Base-by-base conservation (phyloP, 1,139 yeast genomes). In the Suhomyces yuchorum region DNA sequence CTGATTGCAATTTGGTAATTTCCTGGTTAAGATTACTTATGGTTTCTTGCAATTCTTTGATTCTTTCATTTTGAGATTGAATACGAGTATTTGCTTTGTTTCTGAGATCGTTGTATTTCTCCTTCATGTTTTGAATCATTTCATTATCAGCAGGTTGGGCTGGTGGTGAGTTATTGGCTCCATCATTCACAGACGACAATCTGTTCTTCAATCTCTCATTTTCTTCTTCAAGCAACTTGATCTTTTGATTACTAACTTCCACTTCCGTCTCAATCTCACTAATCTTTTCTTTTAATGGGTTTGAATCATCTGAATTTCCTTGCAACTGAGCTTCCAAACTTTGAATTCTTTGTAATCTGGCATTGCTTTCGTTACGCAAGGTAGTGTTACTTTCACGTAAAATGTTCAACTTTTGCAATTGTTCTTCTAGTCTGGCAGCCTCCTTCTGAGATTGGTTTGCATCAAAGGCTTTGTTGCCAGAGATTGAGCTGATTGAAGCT, bases 311-410 rank as follows among this genome's bases (percentile, higher is more conserved):
- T 5, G 56, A 44, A 4, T 59, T 39, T 1, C 47, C 36, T 9
- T 56, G 53, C 14, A 67, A 48, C 40, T 65, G 64, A 1, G 44
- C 51, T 43, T 65, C 62, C 46, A 71, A 60, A 8, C 53, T 55
- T 35, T 52, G 50, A 30, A 73, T 57, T 28, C 59, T 64, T 32
- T 60, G 58, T 19, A 59, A 48, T 38, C 63, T 65, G 11, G 51
- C 50, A 15, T 61, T 58, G 41, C 70, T 65, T 53, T 87, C 92
- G 41, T 74, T 71, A 51, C 96, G 78, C 51, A 90, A 73, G 8
- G 86, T 77, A 14, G 77, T 70, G 59, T 89, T 88, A 58, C 91
- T 85, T 59, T 90, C 96, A 50, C 89, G 80, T 51, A 88, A 70
- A 35, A 87, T 73, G 54, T 82, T 85, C 60, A 90, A 66, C 53